A percentile compares a stretch with the other conserved stretches of the same genome.
Conservation (phyloP, 495 filamentous ascomycete species). For the Lophiotrema nucula region DNA sequence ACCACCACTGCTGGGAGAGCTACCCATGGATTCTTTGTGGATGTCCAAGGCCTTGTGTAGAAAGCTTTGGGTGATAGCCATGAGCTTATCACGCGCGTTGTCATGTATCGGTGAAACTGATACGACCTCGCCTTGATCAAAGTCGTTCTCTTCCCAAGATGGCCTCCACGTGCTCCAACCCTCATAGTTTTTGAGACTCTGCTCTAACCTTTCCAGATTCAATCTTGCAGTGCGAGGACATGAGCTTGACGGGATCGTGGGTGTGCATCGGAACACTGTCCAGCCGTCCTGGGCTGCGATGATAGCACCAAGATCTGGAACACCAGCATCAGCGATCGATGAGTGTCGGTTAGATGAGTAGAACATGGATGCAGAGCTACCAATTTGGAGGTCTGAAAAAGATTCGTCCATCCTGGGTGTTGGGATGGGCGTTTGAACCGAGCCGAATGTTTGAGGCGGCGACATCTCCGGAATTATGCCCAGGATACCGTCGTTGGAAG, state of each 20-base stretch:
- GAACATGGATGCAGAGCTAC: slow-evolving; percentile 35
- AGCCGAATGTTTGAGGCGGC: slow-evolving; percentile 26
- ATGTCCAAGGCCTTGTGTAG: slow-evolving; percentile 62
- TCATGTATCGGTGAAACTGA: slow-evolving; percentile 43
- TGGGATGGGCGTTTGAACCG: slow-evolving; percentile 37
- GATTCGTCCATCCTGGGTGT: slow-evolving; percentile 40
- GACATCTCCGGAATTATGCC: slow-evolving; percentile 39
- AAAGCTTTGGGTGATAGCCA: slow-evolving; percentile 63
- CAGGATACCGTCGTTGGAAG: slow-evolving; percentile 33
- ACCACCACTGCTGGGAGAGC: slow-evolving; percentile 38
- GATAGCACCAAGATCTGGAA: slow-evolving; percentile 52
- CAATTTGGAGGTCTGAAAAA: slow-evolving; percentile 40
- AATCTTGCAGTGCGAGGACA: slow-evolving; percentile 58
- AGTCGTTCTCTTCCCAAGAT: slow-evolving; percentile 48
- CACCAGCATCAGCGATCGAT: slow-evolving; percentile 39
- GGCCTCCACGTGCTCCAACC: slow-evolving; percentile 50
- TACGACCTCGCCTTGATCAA: slow-evolving; percentile 50
- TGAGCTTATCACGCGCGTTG: slow-evolving; percentile 59
- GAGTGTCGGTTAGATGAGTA: slow-evolving; percentile 28
- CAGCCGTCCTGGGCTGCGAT: slow-evolving; percentile 55
- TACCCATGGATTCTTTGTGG: slow-evolving; percentile 45
- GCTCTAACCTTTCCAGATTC: slow-evolving; percentile 58
- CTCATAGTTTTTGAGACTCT: slow-evolving; percentile 45
- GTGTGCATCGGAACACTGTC: slow-evolving; percentile 59
- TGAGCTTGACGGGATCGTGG: slow-evolving; percentile 47